Evolutionary conservation across 148 eudicot species (phyloP).

Genomic region (Vaccinium corymbosum): DNA sequence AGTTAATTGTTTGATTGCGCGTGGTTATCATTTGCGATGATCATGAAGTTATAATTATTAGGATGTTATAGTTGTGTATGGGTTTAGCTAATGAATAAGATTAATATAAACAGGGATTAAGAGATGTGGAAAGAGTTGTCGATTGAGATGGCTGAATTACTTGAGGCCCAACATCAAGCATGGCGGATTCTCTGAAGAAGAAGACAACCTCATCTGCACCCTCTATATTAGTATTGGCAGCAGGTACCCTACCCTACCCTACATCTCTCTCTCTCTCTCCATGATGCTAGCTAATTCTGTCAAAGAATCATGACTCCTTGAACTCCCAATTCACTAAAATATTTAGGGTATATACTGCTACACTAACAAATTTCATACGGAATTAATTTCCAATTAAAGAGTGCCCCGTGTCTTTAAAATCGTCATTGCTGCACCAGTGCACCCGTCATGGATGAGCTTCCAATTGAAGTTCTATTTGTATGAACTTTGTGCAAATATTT

Average conservation of each 20-base stretch:
- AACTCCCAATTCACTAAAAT: conserved; percentile 9
- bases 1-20: neutral
- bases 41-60: neutral
- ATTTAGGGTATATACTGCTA: no score
- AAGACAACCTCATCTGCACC: conserved; percentile 82
- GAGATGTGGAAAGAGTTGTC: conserved; percentile 96
- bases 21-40: neutral
- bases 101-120: conserved; percentile 54
- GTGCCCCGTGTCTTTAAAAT: no score
- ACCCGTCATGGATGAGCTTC: neutral
- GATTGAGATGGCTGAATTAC: conserved; percentile 92
- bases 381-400: no score
- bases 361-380: no score
- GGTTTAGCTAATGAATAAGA: neutral
- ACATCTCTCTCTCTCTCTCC: conserved; percentile 12
- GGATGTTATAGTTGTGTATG: neutral
- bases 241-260: conserved; percentile 48
- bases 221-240: conserved; percentile 96
- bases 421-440: no score
- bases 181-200: conserved; percentile 94
- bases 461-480: neutral
- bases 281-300: neutral
- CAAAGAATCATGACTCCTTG: conserved; percentile 12
- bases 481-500: neutral
- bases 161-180: conserved; percentile 90